A percentile compares a stretch with the other conserved stretches of the same genome.
These are phyloP conservation scores for Kwoniella newhampshirensis DNA, from an alignment of 768 basidiomycete genomes.

Conservation along the genomic window DNA sequence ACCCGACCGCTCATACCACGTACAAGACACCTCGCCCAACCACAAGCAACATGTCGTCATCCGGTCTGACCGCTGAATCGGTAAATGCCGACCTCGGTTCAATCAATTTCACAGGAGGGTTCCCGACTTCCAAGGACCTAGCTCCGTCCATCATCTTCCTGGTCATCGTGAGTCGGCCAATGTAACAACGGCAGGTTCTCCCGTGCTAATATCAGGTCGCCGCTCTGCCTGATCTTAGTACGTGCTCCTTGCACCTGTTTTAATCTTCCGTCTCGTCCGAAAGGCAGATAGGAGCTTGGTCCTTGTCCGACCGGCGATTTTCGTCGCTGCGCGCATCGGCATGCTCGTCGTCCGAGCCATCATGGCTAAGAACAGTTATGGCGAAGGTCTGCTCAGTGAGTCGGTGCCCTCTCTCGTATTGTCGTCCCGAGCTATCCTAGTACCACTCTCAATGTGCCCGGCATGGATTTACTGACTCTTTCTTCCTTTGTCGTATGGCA, in stretches of 20 bases:
- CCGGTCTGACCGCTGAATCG: background rate
- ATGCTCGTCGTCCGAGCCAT: slow-evolving; percentile 28
- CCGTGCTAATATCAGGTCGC: background rate
- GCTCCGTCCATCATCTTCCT: slow-evolving; percentile 30
- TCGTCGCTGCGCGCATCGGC: slow-evolving; percentile 16
- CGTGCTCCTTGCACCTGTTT: slow-evolving; percentile 4
- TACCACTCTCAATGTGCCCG: no score
- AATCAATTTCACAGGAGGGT: slow-evolving; percentile 28
- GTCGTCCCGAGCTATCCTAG: no score
- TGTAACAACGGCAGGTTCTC: background rate
- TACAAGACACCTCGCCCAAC: background rate
- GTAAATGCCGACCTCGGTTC: slow-evolving; percentile 5
- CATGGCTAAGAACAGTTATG: slow-evolving; percentile 23
- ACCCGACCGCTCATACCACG: no score
- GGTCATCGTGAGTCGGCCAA: slow-evolving; percentile 21
- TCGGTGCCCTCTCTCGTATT: background rate
- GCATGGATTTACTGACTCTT: no score
- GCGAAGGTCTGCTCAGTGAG: slow-evolving; percentile 29
- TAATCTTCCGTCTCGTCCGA: slow-evolving; percentile 19
- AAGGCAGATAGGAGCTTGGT: slow-evolving; percentile 3
- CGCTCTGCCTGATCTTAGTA: slow-evolving; percentile 16
- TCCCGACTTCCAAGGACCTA: slow-evolving; percentile 26
- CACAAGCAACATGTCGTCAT: slow-evolving; percentile 13
- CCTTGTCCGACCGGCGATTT: slow-evolving; percentile 27
- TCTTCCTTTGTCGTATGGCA: background rate